These are phyloP conservation scores for Lycium ferocissimum DNA, from an alignment of 257 asterid species.

Conservation along the genomic window DNA sequence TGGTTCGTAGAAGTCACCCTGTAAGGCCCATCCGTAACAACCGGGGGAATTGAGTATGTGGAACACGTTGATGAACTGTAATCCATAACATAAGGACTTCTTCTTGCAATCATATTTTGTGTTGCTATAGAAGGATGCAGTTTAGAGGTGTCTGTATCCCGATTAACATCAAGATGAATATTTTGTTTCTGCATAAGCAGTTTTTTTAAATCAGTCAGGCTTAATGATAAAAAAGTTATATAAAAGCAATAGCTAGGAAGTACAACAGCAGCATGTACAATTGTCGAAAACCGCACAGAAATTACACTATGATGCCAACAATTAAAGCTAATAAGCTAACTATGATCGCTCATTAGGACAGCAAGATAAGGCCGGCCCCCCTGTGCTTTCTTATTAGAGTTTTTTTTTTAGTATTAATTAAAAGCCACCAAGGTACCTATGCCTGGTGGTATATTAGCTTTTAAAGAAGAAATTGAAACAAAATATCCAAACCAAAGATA, in stretches of 20 bases:
- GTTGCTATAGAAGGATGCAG: slow-evolving; percentile 55
- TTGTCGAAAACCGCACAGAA: not conserved
- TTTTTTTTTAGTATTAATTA: not conserved
- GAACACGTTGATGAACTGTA: slow-evolving; percentile 88
- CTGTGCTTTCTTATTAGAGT: not conserved
- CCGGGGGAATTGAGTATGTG: slow-evolving; percentile 74
- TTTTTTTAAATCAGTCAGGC: not conserved
- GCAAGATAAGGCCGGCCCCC: not conserved
- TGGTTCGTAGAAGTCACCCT: slow-evolving; percentile 40
- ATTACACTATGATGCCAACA: not conserved
- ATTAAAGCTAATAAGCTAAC: not conserved
- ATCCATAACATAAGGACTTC: slow-evolving; percentile 59
- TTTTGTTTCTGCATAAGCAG: slow-evolving; percentile 16
- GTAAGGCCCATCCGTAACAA: slow-evolving; percentile 40
- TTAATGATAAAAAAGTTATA: not conserved
- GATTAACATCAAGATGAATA: slow-evolving; percentile 57
- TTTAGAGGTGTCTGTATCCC: slow-evolving; percentile 64
- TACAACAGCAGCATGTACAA: not conserved
- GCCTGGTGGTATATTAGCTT: not conserved
- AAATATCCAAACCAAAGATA: not conserved
- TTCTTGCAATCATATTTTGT: slow-evolving; percentile 60
- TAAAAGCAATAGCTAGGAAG: slow-evolving; percentile 17
- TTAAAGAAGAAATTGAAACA: not conserved
- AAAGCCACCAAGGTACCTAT: not conserved
- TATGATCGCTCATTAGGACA: not conserved